Evolutionary conservation across 768 basidiomycete genomes (phyloP), one percentile per base, ranked within the genome.

Genomic region (Sarcodon aspratus): DNA sequence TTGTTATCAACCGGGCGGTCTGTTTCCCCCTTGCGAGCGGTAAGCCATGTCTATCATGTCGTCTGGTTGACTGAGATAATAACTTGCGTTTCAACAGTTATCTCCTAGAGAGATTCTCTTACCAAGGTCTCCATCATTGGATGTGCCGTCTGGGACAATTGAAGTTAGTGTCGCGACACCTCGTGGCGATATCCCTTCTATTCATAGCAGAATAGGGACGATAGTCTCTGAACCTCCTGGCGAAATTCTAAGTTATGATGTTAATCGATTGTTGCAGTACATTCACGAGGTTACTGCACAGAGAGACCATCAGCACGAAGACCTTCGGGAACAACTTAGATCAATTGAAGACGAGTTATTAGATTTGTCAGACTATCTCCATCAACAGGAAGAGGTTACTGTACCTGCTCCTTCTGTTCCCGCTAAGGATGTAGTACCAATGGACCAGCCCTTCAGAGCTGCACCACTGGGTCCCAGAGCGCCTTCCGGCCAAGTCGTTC

Each of bases 291-390:
- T 90, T 10, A 79, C 90, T 55, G 67, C 73, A 33, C 66, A 70
- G 13, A 68, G 85, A 47, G 80, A 78, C 0, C 69, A 75, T 3
- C 85, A 93, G 54, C 75, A 71, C 32, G 69, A 75, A 27, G 80
- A 81, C 12, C 59, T 93, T 7, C 71, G 74, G 0, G 78, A 77
- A 43, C 80, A 85, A 57, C 70, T 95, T 4, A 75, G 75, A 46
- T 75, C 79, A 0, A 76, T 96, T 36, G 75, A 83, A 50, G 70
- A 81, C 35, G 80, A 86, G 54, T 66, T 95, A 3, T 71, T 70
- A 10, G 77, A 80, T 42, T 69, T 61, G n/a, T 46, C 52, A 9
- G 52, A 53, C 27, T 47, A 55, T 46, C 48, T 53, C 53, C 45
- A n/a, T n/a, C n/a, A 27, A 27, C 21, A 5, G 21, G 21, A 27